Conservation (phyloP, 2,329 filamentous ascomycete genomes). For the Xylariaceae sp. region DNA sequence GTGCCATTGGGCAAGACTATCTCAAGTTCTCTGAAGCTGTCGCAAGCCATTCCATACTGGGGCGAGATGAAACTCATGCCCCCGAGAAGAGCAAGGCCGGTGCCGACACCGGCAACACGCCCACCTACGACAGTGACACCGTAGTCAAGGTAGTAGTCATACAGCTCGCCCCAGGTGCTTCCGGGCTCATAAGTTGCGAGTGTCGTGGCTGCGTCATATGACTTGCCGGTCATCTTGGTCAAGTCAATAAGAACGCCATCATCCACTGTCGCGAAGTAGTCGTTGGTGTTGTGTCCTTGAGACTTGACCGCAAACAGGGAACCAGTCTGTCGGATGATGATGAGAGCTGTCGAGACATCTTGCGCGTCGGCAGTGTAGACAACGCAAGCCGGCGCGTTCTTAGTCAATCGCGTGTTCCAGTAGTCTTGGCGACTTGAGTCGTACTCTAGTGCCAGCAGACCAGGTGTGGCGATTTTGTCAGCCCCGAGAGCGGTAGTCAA, state of each 20-base stretch:
- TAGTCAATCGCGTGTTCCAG: conserved; percentile 7
- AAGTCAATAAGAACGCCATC: conserved; percentile 11
- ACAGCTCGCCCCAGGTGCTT: conserved; percentile 12
- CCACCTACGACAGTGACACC: conserved; percentile 10
- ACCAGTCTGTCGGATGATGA: conserved; percentile 1
- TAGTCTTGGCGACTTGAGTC: conserved; percentile 9
- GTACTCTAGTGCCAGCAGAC: conserved; percentile 1
- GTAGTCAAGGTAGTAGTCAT: conserved; percentile 6
- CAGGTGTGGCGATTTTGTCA: neutral
- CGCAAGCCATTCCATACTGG: conserved; percentile 14
- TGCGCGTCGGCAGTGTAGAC: conserved; percentile 9
- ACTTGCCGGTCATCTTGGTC: conserved; percentile 9
- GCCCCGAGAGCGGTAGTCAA: neutral
- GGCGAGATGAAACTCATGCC: conserved; percentile 14
- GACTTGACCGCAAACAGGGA: conserved; percentile 10
- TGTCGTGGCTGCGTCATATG: conserved; percentile 6
- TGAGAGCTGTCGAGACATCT: conserved; percentile 6
- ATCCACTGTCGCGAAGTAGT: conserved; percentile 7
- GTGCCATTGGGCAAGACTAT: conserved; percentile 10
- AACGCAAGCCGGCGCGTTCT: conserved; percentile 7
- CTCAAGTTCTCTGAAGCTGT: conserved; percentile 12
- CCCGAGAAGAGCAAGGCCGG: conserved; percentile 9
- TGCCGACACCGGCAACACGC: conserved; percentile 9
- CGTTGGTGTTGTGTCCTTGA: conserved; percentile 11
- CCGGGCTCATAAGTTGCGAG: conserved; percentile 14